Conservation (phyloP, 2,329 filamentous ascomycete species). For the Fusarium subglutinans region DNA sequence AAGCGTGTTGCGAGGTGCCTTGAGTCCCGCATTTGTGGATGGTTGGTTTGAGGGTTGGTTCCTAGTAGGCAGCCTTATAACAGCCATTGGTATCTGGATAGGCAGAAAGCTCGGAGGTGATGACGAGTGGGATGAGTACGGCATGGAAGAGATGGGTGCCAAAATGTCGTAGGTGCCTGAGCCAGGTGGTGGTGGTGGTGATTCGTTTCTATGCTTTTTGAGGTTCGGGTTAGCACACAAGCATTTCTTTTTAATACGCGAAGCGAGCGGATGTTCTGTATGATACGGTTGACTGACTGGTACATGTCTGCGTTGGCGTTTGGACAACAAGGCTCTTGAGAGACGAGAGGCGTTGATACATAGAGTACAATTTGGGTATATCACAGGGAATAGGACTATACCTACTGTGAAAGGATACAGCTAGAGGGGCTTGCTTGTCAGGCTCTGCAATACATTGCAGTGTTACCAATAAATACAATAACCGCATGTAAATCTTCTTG, state of each 20-base stretch:
- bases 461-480: neutral
- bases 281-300: slow-evolving; percentile 20
- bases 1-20: slow-evolving; percentile 78
- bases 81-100: slow-evolving; percentile 77
- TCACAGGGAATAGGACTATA: neutral
- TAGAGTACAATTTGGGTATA: slow-evolving; percentile 15
- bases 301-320: slow-evolving; percentile 22
- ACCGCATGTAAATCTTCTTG: neutral
- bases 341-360: slow-evolving; percentile 14
- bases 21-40: slow-evolving; percentile 69
- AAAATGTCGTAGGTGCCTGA: slow-evolving; percentile 63
- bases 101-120: slow-evolving; percentile 68
- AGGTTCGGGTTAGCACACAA: slow-evolving; percentile 13
- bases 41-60: slow-evolving; percentile 93
- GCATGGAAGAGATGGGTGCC: slow-evolving; percentile 74
- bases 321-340: neutral
- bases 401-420: neutral
- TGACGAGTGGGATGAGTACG: slow-evolving; percentile 69
- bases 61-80: slow-evolving; percentile 71
- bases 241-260: slow-evolving; percentile 13
- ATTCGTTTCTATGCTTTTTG: slow-evolving; percentile 14
- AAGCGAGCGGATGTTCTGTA: slow-evolving; percentile 11
- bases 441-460: neutral
- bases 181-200: neutral
- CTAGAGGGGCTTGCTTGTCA: neutral